Base-by-base conservation (phyloP, 768 basidiomycete species). In the Hebeloma cylindrosporum region DNA sequence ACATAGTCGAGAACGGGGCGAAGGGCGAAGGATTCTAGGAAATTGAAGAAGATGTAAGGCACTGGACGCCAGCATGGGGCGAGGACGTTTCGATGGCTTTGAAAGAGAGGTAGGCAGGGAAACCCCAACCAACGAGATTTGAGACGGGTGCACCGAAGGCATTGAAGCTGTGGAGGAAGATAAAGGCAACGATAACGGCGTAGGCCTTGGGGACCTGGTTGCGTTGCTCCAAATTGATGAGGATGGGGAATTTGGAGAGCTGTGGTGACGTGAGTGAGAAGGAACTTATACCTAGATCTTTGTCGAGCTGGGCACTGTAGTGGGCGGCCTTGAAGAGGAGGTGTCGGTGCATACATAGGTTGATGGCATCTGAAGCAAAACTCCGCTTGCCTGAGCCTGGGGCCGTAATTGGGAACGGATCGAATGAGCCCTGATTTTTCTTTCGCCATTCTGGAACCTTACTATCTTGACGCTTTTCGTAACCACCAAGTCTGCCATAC, bases 41-140 rank as follows among this genome's bases (percentile, higher is more conserved):
- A 89, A 73, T 86, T 94, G 78, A 96, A 83, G 66, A 83, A 86
- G 43, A 97, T 3, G 93, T 94, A 60, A 96, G 77, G 93, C 93
- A 96, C 70, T 95, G 93, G 57, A 86, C 74, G 67, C 94, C 88
- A 53, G 94, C 91, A 53, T 83, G 75, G 44, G 82, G 73, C 1
- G 78, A 74, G 11, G 91, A 88, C 4, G 77, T 68, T 68, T 97
- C 94, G 61, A 98, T 80, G 17, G 95, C 93, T 69, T 86, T 87
- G 73, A 97, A 81, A 40, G 93, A 96, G 65, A 96, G 81, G 66
- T 91, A 97, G 3, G 93, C 93, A 17, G 95, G 95, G 59, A 97
- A 76, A 17, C 72, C 88, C 85, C 88, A 97, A 40, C 93, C 95
- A 59, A 98, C 80, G 59, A 96, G 74, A 70, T 95, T 94, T 47